Evolutionary conservation across 176 grass and related monocot genomes (phyloP), one percentile per base, ranked within the genome.

Genomic region (Juncus inflexus): DNA sequence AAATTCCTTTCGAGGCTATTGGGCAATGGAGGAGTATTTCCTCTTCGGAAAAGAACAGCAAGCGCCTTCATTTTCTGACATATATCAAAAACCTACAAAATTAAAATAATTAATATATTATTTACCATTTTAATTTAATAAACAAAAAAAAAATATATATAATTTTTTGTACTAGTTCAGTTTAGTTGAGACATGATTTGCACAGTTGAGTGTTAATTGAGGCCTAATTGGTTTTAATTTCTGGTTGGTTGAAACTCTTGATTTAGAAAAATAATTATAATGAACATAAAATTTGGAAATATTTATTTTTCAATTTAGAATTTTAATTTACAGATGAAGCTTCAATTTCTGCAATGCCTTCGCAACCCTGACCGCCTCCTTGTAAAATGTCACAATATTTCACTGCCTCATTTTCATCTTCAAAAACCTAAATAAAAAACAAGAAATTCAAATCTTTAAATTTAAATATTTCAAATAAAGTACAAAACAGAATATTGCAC

Each of bases 341-440:
- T 50, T 97, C 94, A 35, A 97, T 60, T 72, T 97, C 94, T 64
- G 88, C 88, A 76, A 92, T 92, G 50, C 88, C 94, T 43, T 97
- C 88, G 0, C 88, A 97, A 5, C 94, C 91, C 75, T 96, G 87
- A 76, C 91, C 84, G 7, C 77, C 91, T 13, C 84, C 94, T 60
- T 91, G 66, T 43, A 97, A 81, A 58, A 97, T 40, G 61, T 97
- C 88, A 62, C 94, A 89, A 57, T 92, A 97, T 61, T 70, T 97
- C 40, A 61, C 76, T 67, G 94, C 94, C 64, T 92, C 94, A 42
- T 86, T 69, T 78, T 91, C 67, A 35, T 97, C 94, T 81, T 97
- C 94, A 73, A 97, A 92, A 42, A 97, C 62, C 94, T 97, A 74
- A n/a, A 14, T 14, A 4, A 45, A 55, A 75, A 40, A 60, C 15